Percentiles rank a stretch among this genome's conserved stretches.
Conservation (phyloP, 1,284 basidiomycete genomes). For the Exobasidium cylindrosporum region DNA sequence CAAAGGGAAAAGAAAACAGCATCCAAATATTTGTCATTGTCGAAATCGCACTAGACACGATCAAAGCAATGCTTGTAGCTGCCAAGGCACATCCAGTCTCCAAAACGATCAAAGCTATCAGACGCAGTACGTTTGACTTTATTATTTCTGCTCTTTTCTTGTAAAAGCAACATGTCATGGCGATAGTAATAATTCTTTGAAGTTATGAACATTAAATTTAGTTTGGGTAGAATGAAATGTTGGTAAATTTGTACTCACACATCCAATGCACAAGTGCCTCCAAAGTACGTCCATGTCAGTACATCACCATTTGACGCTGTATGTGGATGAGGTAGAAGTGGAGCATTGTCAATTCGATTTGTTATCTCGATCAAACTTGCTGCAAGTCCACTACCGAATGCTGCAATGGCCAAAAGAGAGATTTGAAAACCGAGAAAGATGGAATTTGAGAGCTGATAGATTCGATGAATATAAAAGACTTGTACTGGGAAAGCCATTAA, state of each 20-base stretch:
- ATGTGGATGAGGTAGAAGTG: not conserved
- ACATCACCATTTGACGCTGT: no score
- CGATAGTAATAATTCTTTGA: not conserved
- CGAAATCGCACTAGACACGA: not conserved
- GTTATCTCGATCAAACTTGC: not conserved
- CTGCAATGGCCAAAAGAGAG: not conserved
- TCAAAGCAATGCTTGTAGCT: not conserved
- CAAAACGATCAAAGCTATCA: not conserved
- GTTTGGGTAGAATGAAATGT: not conserved
- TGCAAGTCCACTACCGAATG: not conserved
- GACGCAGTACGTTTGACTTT: not conserved
- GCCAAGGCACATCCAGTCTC: not conserved
- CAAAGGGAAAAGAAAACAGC: not conserved
- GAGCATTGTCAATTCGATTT: not conserved
- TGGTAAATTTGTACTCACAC: not conserved
- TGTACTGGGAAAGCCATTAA: not conserved
- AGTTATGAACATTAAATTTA: not conserved
- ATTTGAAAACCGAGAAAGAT: not conserved
- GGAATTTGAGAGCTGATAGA: not conserved
- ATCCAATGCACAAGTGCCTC: not conserved
- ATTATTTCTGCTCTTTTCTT: not conserved
- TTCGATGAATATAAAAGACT: not conserved
- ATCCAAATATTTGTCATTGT: not conserved
- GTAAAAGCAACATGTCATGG: not conserved
- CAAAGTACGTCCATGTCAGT: not conserved